Percentiles rank a stretch among this genome's conserved stretches.
Evolutionary conservation across 2,329 filamentous ascomycete species (phyloP).

Genomic region (Pseudogymnoascus sp.): DNA sequence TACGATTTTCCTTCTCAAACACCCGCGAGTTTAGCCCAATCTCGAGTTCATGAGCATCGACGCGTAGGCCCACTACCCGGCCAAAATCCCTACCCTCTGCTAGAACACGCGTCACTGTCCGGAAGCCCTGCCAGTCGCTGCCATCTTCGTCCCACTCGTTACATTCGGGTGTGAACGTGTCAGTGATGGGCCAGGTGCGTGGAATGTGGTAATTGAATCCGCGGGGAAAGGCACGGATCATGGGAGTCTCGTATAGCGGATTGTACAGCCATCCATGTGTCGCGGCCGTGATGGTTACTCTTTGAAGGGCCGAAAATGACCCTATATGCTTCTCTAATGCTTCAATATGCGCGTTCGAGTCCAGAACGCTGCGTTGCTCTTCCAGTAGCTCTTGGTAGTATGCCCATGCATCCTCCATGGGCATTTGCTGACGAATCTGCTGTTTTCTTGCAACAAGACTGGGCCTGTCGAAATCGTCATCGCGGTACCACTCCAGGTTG

Average conservation of each 20-base stretch:
- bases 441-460: not conserved
- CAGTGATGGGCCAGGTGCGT: slow-evolving; percentile 26
- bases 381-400: slow-evolving; percentile 29
- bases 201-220: slow-evolving; percentile 35
- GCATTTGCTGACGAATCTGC: not conserved
- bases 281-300: slow-evolving; percentile 34
- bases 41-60: slow-evolving; percentile 27
- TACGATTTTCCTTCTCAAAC: slow-evolving; percentile 23
- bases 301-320: slow-evolving; percentile 31
- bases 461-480: not conserved
- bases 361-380: slow-evolving; percentile 29
- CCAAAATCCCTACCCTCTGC: slow-evolving; percentile 18
- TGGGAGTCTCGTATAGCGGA: slow-evolving; percentile 36
- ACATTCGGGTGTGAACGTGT: not conserved
- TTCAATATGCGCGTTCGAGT: slow-evolving; percentile 23
- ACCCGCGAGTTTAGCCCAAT: slow-evolving; percentile 30
- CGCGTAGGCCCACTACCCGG: slow-evolving; percentile 29
- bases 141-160: slow-evolving; percentile 17
- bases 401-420: slow-evolving; percentile 24
- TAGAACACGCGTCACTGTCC: slow-evolving; percentile 24
- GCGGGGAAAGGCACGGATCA: slow-evolving; percentile 33
- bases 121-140: slow-evolving; percentile 29
- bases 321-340: slow-evolving; percentile 30
- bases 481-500: too few relatives aligned
- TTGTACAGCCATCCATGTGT: slow-evolving; percentile 31